Conservation (phyloP, 2,329 filamentous ascomycete genomes). For the Fusarium udum region DNA sequence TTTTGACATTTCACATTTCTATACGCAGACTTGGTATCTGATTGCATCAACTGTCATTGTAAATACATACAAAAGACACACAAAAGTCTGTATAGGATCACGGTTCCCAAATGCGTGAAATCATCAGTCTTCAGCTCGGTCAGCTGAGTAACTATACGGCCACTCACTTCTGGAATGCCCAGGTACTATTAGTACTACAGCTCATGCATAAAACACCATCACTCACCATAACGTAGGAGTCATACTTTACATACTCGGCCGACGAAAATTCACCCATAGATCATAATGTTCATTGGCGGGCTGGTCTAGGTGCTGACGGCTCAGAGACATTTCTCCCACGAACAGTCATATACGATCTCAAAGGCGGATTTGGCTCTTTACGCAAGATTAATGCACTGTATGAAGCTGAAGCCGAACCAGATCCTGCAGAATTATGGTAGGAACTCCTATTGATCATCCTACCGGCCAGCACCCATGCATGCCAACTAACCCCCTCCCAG, state of each 20-base stretch:
- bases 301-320: conserved; percentile 83
- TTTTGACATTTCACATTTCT: neutral
- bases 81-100: neutral
- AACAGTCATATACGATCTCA: conserved; percentile 93
- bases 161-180: conserved; percentile 97
- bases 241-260: conserved; percentile 89
- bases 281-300: conserved; percentile 82
- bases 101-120: conserved; percentile 79
- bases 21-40: neutral
- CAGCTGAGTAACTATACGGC: conserved; percentile 92
- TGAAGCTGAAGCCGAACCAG: conserved; percentile 59
- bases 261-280: conserved; percentile 48
- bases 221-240: conserved; percentile 70
- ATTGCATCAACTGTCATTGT: neutral
- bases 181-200: conserved; percentile 59
- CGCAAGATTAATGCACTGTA: conserved; percentile 91
- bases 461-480: neutral
- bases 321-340: conserved; percentile 92
- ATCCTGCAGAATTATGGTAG: conserved; percentile 49
- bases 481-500: conserved; percentile 49
- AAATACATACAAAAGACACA: neutral
- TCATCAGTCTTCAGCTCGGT: conserved; percentile 92
- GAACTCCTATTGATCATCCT: neutral
- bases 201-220: neutral
- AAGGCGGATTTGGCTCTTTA: conserved; percentile 90